Base-by-base conservation (phyloP, 2,329 filamentous ascomycete genomes). In the Apiospora sp. region DNA sequence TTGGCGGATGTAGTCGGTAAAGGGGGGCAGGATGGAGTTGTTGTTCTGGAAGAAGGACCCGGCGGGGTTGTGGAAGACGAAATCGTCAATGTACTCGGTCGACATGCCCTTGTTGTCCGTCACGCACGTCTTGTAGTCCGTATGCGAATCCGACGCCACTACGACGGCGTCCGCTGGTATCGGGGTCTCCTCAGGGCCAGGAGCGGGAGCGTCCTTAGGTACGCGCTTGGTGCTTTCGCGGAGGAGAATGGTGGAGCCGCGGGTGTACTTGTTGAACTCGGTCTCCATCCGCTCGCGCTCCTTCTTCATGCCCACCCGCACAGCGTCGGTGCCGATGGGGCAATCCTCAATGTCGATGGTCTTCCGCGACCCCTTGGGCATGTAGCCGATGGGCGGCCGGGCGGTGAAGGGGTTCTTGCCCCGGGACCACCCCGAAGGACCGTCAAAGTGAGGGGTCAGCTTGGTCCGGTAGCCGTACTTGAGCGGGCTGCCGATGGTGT, bases 1-100 rank as follows among this genome's bases (percentile, higher is more conserved):
- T 49, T 93, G 87, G 75, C 94, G 93, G 81, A 98, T 94, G 85
- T 97, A 98, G 76, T 91, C 88, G 19, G 95, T 97, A 83, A 98
- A 97, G 22, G 86, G 84, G 43, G 94, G 91, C 34, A 99, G 92
- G 83, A 99, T 98, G 71, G 95, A 97, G 87, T 98, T 98, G 89
- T 99, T 99, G 88, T 99, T 99, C 81, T 99, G 96, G 89, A 99
- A 99, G 86, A 99, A 99, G 70, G 94, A 91, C 73, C 95, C 95
- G 14, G 96, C 96, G 3, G 93, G 94, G 85, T 97, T 98, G 81
- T 92, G 92, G 85, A 99, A 98, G 79, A 92, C 86, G 85, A 93
- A 96, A 82, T 91, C 85, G 79, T 92, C 94, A 75, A 99, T 90
- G 83, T 97, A 98, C 83, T 99, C 96, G 43, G 93, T 95, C 4